These are phyloP conservation scores for Hibiscus trionum DNA, from an alignment of 345 rosid species.

Conservation along the genomic window DNA sequence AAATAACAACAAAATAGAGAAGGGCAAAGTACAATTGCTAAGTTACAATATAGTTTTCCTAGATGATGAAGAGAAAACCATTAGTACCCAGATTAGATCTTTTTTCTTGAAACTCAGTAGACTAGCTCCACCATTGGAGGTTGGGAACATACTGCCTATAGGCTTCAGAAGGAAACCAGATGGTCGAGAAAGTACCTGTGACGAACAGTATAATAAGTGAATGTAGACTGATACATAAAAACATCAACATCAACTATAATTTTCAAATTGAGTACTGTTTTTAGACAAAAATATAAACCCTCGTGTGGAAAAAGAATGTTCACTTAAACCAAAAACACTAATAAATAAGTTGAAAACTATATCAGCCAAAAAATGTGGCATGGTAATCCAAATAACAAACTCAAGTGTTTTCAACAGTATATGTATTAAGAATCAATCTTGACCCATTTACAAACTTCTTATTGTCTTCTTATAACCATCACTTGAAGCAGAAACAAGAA, in stretches of 20 bases:
- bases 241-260: background rate
- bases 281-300: background rate
- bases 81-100: constrained; percentile 74
- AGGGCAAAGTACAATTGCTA: background rate
- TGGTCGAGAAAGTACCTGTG: constrained; percentile 82
- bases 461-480: background rate
- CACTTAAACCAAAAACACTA: background rate
- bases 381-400: background rate
- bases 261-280: constrained; percentile 7
- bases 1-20: background rate
- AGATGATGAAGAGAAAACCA: background rate
- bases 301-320: background rate
- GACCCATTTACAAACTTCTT: background rate
- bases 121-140: constrained; percentile 49
- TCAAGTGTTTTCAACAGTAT: background rate
- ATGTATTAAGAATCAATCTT: too few relatives aligned
- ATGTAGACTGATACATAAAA: background rate
- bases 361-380: background rate
- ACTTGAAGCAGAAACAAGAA: background rate
- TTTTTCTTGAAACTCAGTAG: constrained; percentile 75
- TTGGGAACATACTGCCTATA: constrained; percentile 52
- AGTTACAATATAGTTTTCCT: constrained; percentile 3
- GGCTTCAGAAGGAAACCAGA: constrained; percentile 87
- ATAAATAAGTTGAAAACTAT: background rate
- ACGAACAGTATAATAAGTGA: background rate